A percentile compares a stretch with the other conserved stretches of the same genome.
Evolutionary conservation across 1,284 basidiomycete genomes (phyloP).

Genomic region (Fomitopsis betulina): DNA sequence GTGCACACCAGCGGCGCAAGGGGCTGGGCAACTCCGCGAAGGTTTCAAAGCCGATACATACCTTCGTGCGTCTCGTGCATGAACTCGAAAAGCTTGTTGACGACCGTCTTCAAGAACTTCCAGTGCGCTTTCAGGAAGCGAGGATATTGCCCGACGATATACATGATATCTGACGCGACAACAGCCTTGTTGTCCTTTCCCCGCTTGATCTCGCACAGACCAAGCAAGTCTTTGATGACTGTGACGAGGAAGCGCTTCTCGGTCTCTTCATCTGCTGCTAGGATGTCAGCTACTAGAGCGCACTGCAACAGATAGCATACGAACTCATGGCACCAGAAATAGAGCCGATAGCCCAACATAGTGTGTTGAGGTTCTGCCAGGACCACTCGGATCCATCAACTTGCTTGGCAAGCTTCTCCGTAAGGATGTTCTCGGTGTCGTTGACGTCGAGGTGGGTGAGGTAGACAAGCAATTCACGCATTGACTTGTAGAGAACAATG

Average conservation of each 20-base stretch:
- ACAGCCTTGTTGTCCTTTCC: conserved; percentile 99
- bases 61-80: conserved; percentile 99
- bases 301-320: conserved; percentile 27
- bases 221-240: conserved; percentile 97
- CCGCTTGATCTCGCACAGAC: conserved; percentile 96
- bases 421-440: conserved; percentile 96
- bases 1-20: neutral
- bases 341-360: conserved; percentile 99
- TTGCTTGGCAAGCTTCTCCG: conserved; percentile 96
- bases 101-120: conserved; percentile 99
- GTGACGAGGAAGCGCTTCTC: conserved; percentile 99
- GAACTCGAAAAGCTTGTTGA: conserved; percentile 99
- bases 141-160: conserved; percentile 99
- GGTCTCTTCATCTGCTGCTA: conserved; percentile 82
- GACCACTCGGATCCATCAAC: conserved; percentile 98
- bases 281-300: conserved; percentile 9
- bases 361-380: conserved; percentile 98
- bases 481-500: conserved; percentile 98
- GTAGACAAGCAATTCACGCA: conserved; percentile 97
- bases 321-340: conserved; percentile 99
- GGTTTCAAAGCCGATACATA: conserved; percentile 22
- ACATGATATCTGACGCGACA: conserved; percentile 99
- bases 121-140: conserved; percentile 99
- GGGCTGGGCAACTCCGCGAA: neutral
- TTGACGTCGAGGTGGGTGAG: conserved; percentile 95